Base-by-base conservation (phyloP, 768 basidiomycete species). In the Exsudoporus frostii region DNA sequence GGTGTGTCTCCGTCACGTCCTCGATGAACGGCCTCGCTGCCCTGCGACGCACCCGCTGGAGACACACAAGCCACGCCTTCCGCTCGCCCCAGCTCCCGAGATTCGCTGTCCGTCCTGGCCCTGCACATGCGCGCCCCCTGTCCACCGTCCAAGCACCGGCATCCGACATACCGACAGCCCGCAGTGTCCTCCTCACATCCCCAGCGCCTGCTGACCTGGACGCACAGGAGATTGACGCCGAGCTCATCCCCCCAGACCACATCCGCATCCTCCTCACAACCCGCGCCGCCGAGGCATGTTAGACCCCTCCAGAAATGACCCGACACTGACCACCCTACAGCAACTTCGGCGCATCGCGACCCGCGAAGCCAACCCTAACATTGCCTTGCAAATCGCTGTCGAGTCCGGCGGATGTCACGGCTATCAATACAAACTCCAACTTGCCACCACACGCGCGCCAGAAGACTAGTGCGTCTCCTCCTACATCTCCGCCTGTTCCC, bases 401-500 rank as follows among this genome's bases (percentile, higher is more conserved):
- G 93, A 97, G 63, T 91, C 88, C 11, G 96, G 96, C 11, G 96
- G 96, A 19, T 98, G 96, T 65, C 95, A 98, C 67, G 96, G 96
- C 34, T 98, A 98, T 69, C 93, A 97, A 64, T 97, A 98, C 71
- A 95, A 90, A 60, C 82, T 98, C 80, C 84, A 88, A 50, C 78
- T 98, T 4, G 86, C 89, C 3, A 77, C 76, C 34, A 70, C 73
- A 40, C 76, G 77, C 15, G 74, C 78, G 27, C 76, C 77, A 5
- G 92, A 94, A 57, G 94, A 97, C 71, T 97, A 94, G 94, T 95
- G 66, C 66, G 91, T 75, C 24, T 10, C 17, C 10, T 19, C 8
- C 14, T 6, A 19, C 19, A 14, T 14, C n/a, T 36, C 2, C 11
- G 1, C 6, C 22, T 3, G 4, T 41, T 47, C 33, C 4, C 20